These are phyloP conservation scores for Verticillium dahliae DNA, from an alignment of 2,329 filamentous ascomycete species.

Conservation along the genomic window DNA sequence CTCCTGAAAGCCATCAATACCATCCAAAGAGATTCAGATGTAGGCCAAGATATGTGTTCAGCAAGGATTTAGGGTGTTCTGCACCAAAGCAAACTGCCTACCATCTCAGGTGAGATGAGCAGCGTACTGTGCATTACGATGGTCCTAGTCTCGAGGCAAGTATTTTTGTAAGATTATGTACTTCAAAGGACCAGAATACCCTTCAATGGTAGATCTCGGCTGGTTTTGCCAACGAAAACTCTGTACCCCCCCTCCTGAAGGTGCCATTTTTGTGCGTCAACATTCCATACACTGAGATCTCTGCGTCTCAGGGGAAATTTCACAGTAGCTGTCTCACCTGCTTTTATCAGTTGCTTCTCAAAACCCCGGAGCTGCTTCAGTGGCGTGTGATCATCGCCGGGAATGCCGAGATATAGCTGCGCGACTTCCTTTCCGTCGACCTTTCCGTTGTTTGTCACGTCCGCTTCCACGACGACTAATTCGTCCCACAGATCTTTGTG, in stretches of 20 bases:
- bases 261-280: constrained; percentile 53
- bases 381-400: constrained; percentile 30
- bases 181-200: constrained; percentile 27
- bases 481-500: constrained; percentile 41
- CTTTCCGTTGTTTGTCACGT: constrained; percentile 34
- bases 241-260: constrained; percentile 36
- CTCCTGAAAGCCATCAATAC: too few species aligned
- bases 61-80: too few species aligned
- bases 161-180: neutral
- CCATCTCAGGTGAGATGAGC: too few species aligned
- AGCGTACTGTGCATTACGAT: neutral
- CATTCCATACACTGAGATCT: constrained; percentile 63
- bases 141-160: too few species aligned
- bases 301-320: constrained; percentile 52
- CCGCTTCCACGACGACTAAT: constrained; percentile 28
- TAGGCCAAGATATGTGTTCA: too few species aligned
- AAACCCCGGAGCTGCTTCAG: constrained; percentile 58
- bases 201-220: constrained; percentile 33
- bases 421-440: constrained; percentile 38
- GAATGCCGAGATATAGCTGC: constrained; percentile 42
- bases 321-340: constrained; percentile 24
- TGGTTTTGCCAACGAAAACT: constrained; percentile 40
- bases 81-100: too few species aligned
- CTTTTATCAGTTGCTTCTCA: constrained; percentile 13
- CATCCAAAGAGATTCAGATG: too few species aligned